Base-by-base conservation (phyloP, 495 filamentous ascomycete genomes). In the Penicillium dipodomyicola region DNA sequence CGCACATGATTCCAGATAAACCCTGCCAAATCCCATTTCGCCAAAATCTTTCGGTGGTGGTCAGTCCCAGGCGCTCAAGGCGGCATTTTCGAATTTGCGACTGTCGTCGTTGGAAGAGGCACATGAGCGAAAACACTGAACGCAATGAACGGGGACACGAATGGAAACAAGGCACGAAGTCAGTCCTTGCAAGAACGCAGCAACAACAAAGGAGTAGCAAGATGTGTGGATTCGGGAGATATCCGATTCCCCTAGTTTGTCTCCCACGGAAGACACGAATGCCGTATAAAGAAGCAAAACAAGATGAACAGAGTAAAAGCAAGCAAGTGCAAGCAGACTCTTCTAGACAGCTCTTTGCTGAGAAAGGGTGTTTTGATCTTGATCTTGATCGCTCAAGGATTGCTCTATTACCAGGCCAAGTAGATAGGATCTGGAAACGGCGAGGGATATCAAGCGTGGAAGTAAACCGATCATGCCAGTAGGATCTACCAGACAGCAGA, bases 401-500 rank as follows among this genome's bases (percentile, higher is more conserved):
- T 37, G 60, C 62, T 65, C 65, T 63, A 65, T 61, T 57, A 48
- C 63, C 60, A 56, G 39, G 25, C 49, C 63, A 54, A 7, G 25
- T 19, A 25, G 22, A 27, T 54, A 47, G 15, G 8, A 49, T 50
- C 58, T 56, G 61, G 56, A 43, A 59, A 58, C 17, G 51, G 56
- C 58, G 27, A 52, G 58, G 56, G 58, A 66, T 61, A 64, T 66
- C 58, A 56, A 63, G 59, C 55, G 48, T 22, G 35, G 56, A 43
- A 43, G 11, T 11, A 52, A 55, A 49, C 25, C 48, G 15, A 53
- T 29, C 42, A 58, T 55, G 29, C 50, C 37, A 58, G 50, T 42
- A 45, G 32, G 44, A 56, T 43, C 35, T 35, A 29, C 17, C 42
- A 40, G 29, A 51, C n/a, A 22, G 47, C 8, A 46, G 44, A 43